Conservation (phyloP, 2,329 filamentous ascomycete species). For the Pyrenophora graminea region DNA sequence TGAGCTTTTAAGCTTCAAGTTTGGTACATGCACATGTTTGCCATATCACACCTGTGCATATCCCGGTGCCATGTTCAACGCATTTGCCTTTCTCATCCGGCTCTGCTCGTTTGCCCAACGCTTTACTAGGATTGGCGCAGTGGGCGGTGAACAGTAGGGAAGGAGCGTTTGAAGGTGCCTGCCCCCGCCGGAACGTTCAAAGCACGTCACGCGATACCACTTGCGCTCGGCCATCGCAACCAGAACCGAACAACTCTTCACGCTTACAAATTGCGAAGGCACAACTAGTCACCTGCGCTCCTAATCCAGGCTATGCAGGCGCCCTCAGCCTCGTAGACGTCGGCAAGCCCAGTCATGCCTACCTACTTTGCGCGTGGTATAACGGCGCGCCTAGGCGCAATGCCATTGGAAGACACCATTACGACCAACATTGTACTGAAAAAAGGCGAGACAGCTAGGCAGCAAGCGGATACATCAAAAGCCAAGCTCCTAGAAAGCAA, state of each 20-base stretch:
- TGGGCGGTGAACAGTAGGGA: background rate
- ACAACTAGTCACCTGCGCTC: background rate
- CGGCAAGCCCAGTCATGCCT: constrained; percentile 30
- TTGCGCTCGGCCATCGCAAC: constrained; percentile 9
- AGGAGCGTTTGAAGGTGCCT: constrained; percentile 16
- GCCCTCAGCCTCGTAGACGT: background rate
- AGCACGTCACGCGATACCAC: constrained; percentile 20
- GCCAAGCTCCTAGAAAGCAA: constrained; percentile 22
- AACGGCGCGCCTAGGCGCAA: constrained; percentile 28
- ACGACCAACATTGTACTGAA: constrained; percentile 27
- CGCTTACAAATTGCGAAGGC: background rate
- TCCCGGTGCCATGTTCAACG: no score
- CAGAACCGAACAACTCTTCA: background rate
- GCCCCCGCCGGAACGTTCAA: constrained; percentile 10
- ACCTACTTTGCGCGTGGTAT: constrained; percentile 37
- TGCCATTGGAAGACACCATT: constrained; percentile 33
- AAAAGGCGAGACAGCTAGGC: constrained; percentile 28
- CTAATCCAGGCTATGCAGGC: background rate
- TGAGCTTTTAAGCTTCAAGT: constrained; percentile 1
- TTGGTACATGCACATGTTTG: no score
- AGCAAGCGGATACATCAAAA: constrained; percentile 27
- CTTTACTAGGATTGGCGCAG: no score
- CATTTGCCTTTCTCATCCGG: no score
- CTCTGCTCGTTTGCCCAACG: no score
- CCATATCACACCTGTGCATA: no score